A percentile compares a stretch with the other conserved stretches of the same genome.
These are phyloP conservation scores for Arctostaphylos glauca DNA, from an alignment of 148 eudicot species.

Conservation along the genomic window DNA sequence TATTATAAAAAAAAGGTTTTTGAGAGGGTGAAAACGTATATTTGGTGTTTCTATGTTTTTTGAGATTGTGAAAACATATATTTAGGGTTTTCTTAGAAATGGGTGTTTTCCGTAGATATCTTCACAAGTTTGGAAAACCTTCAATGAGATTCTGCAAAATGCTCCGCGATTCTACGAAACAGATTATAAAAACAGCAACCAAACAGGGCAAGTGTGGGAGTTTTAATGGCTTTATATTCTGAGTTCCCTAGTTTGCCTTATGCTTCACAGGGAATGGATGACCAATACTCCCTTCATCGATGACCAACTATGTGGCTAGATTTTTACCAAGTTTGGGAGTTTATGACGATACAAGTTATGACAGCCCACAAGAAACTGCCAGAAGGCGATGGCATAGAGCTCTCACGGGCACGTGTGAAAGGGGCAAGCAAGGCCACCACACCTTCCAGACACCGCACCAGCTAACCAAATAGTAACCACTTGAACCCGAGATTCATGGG, in stretches of 20 bases:
- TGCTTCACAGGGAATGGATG: not conserved
- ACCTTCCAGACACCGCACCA: too few species aligned
- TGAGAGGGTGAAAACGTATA: too few species aligned
- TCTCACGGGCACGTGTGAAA: too few species aligned
- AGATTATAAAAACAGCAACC: not conserved
- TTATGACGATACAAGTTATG: too few species aligned
- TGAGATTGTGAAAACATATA: too few species aligned
- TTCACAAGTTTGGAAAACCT: too few species aligned
- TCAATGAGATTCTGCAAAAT: not conserved
- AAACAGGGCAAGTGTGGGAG: not conserved
- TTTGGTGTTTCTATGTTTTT: too few species aligned
- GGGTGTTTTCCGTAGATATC: not conserved
- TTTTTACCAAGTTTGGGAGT: slow-evolving; percentile 24
- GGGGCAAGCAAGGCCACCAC: too few species aligned
- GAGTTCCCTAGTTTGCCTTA: not conserved
- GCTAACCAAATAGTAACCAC: too few species aligned
- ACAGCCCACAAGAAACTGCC: too few species aligned
- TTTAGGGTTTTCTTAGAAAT: not conserved
- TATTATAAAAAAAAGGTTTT: too few species aligned
- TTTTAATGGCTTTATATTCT: not conserved
- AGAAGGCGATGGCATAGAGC: slow-evolving; percentile 24
- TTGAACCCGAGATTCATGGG: too few species aligned
- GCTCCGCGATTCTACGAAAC: not conserved
- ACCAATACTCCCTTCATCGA: not conserved
- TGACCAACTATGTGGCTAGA: slow-evolving; percentile 29